Percentiles rank a stretch among this genome's conserved stretches.
These are phyloP conservation scores for Eucalyptus victrix DNA, from an alignment of 345 rosid genomes.

Conservation along the genomic window DNA sequence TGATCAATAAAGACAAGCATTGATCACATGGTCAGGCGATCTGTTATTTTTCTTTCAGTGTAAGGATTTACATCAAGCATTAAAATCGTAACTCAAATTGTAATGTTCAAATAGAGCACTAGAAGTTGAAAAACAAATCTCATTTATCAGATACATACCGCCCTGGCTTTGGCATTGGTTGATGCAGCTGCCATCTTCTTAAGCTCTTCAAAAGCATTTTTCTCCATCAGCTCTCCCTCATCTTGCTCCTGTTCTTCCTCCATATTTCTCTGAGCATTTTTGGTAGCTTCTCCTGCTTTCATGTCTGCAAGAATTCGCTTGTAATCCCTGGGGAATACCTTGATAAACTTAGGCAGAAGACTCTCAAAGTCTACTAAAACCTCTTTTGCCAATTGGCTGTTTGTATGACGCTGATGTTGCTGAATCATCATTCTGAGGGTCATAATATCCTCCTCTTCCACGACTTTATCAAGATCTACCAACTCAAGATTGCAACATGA, in stretches of 20 bases:
- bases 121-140: not conserved
- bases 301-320: slow-evolving; percentile 74
- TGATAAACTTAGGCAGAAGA: slow-evolving; percentile 69
- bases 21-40: not conserved
- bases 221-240: slow-evolving; percentile 36
- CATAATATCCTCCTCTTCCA: slow-evolving; percentile 83
- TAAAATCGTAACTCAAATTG: not conserved
- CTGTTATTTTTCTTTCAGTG: not conserved
- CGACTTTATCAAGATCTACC: slow-evolving; percentile 93
- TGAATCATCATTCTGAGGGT: slow-evolving; percentile 93
- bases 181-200: slow-evolving; percentile 76
- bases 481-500: slow-evolving; percentile 83
- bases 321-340: slow-evolving; percentile 97
- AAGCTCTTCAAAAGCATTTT: slow-evolving; percentile 85
- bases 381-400: slow-evolving; percentile 81
- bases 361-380: slow-evolving; percentile 70
- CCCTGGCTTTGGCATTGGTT: slow-evolving; percentile 19
- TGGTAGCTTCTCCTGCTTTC: slow-evolving; percentile 46
- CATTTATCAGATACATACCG: slow-evolving; percentile 11
- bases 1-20: not conserved
- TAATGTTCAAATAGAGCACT: not conserved
- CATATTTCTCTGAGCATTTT: slow-evolving; percentile 23
- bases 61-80: not conserved
- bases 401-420: slow-evolving; percentile 89
- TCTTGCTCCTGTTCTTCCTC: slow-evolving; percentile 49